Evolutionary conservation across 768 basidiomycete species (phyloP).

Genomic region (Boletellus sp.): DNA sequence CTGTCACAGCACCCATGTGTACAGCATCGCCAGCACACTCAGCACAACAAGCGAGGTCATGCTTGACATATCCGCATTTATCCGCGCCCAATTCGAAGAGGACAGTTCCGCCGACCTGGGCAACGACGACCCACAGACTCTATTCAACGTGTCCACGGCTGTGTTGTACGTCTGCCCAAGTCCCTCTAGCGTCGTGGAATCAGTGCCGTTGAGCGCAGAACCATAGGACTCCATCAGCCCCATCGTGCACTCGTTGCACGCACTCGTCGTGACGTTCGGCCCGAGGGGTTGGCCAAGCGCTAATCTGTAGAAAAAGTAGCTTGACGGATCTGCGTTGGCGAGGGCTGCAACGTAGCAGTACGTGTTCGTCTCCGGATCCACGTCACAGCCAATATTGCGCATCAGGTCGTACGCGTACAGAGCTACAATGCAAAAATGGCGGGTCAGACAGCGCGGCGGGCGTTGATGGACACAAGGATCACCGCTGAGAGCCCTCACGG

Average conservation of each 20-base stretch:
- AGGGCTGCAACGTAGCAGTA: constrained; percentile 77
- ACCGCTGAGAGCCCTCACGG: constrained; percentile 55
- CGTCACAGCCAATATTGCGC: constrained; percentile 57
- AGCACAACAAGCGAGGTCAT: constrained; percentile 4
- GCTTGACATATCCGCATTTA: constrained; percentile 5
- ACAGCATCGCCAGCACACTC: constrained; percentile 13
- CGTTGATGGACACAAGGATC: constrained; percentile 13
- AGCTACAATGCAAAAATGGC: constrained; percentile 34
- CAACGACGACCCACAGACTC: constrained; percentile 51
- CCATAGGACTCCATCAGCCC: constrained; percentile 55
- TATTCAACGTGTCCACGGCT: constrained; percentile 45
- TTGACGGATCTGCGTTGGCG: constrained; percentile 51
- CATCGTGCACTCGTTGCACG: constrained; percentile 65
- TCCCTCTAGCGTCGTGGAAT: constrained; percentile 32
- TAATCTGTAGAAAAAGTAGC: constrained; percentile 70
- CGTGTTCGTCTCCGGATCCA: constrained; percentile 51
- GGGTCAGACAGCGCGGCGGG: neutral
- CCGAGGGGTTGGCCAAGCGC: constrained; percentile 58
- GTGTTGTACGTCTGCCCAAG: constrained; percentile 47
- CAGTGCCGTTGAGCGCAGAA: constrained; percentile 36
- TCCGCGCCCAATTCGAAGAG: constrained; percentile 6
- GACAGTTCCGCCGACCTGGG: constrained; percentile 26
- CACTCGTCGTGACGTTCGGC: constrained; percentile 38
- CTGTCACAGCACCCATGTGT: constrained; percentile 4
- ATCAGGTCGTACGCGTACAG: constrained; percentile 62